These are phyloP conservation scores for Plicaturopsis crispa DNA, from an alignment of 768 basidiomycete genomes.

Conservation along the genomic window DNA sequence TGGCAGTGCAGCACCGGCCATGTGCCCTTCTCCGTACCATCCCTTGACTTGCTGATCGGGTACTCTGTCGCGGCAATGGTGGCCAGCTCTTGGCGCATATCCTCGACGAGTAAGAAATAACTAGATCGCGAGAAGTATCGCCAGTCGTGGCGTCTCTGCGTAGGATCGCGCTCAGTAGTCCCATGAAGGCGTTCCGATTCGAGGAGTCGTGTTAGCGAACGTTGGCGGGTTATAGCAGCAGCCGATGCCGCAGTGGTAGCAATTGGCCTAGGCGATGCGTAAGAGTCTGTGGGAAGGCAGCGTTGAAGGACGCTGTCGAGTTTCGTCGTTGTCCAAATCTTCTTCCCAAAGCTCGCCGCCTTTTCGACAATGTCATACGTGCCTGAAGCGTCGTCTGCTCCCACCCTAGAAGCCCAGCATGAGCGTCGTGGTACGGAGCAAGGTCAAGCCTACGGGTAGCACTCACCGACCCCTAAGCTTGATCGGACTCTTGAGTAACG, in stretches of 20 bases:
- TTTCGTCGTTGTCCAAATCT: conserved; percentile 78
- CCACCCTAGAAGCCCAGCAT: conserved; percentile 20
- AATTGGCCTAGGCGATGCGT: conserved; percentile 15
- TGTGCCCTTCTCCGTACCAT: conserved; percentile 43
- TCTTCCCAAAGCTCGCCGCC: conserved; percentile 66
- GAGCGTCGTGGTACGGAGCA: conserved; percentile 4
- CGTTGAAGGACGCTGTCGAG: conserved; percentile 67
- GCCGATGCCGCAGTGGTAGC: conserved; percentile 22
- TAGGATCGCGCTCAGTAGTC: conserved; percentile 83
- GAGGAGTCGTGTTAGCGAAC: conserved; percentile 52
- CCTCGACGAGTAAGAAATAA: conserved; percentile 88
- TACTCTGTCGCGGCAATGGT: conserved; percentile 87
- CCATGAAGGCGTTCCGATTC: conserved; percentile 84
- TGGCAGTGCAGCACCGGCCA: conserved; percentile 87
- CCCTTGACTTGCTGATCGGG: conserved; percentile 41
- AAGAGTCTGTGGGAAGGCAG: conserved; percentile 36
- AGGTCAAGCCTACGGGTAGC: neutral
- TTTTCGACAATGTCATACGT: conserved; percentile 52
- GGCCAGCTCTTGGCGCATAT: conserved; percentile 74
- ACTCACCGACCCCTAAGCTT: conserved; percentile 53
- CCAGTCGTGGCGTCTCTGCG: conserved; percentile 80
- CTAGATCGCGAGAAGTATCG: conserved; percentile 74
- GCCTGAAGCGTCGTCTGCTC: conserved; percentile 19
- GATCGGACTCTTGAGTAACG: conserved; percentile 54
- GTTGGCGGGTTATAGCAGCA: conserved; percentile 26